A percentile compares a stretch with the other conserved stretches of the same genome.
Evolutionary conservation across 2,329 filamentous ascomycete species (phyloP).

Genomic region (Penicillium sp.): DNA sequence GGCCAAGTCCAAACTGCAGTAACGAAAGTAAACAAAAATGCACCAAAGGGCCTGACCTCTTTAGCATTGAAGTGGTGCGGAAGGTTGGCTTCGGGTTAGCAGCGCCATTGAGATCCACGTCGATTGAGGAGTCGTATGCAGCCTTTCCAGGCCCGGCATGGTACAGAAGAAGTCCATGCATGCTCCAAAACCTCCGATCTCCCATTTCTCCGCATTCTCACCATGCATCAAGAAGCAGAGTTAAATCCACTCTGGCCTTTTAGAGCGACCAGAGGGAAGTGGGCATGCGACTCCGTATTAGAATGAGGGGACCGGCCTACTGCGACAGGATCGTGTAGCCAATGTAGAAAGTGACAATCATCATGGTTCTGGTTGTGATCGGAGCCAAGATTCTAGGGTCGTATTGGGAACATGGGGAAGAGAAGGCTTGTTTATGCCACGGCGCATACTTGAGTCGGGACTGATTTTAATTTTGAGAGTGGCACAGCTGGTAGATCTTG

Average conservation of each 20-base stretch:
- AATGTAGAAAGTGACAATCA: background rate
- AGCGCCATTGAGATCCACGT: constrained; percentile 50
- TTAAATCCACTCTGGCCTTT: background rate
- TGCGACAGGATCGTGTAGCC: background rate
- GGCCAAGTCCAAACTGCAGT: background rate
- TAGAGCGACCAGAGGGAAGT: background rate
- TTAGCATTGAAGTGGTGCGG: background rate
- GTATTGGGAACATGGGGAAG: background rate
- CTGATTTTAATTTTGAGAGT: background rate
- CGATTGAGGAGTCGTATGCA: constrained; percentile 49
- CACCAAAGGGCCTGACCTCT: background rate
- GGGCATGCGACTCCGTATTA: background rate
- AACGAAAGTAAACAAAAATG: background rate
- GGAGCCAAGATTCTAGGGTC: background rate
- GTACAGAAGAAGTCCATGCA: constrained; percentile 59
- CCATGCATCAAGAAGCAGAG: background rate
- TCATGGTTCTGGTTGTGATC: background rate
- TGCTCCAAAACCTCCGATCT: constrained; percentile 54
- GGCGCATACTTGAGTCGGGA: background rate
- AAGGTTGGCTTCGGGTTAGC: background rate
- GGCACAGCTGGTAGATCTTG: background rate
- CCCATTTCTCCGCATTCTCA: background rate
- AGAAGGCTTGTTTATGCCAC: background rate
- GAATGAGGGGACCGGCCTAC: background rate
- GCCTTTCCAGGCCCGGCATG: constrained; percentile 53